A percentile compares a stretch with the other conserved stretches of the same genome.
phyloP scores from a whole-genome alignment of 2,329 filamentous ascomycete genomes.

The Talaromyces rugulosus region DNA sequence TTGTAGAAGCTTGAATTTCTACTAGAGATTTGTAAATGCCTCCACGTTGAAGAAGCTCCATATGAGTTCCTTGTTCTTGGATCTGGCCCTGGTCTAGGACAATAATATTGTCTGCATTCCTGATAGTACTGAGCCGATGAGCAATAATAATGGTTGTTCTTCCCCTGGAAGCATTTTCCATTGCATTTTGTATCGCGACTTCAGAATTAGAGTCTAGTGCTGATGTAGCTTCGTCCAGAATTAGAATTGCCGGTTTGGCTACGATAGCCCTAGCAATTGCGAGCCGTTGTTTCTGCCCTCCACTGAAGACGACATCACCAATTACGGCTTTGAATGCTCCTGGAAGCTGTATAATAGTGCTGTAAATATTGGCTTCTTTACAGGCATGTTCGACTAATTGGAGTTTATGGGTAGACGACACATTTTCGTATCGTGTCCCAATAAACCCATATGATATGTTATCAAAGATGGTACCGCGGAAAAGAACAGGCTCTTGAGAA shows the following conservation, averaged over 20 bases:
- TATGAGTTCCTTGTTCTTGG: conserved; percentile 86
- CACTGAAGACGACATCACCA: conserved; percentile 85
- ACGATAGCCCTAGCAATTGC: conserved; percentile 89
- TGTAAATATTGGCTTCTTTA: conserved; percentile 21
- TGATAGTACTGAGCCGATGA: conserved; percentile 91
- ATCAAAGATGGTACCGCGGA: conserved; percentile 50
- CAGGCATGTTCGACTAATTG: conserved; percentile 26
- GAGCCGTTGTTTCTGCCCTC: conserved; percentile 95
- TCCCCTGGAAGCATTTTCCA: conserved; percentile 78
- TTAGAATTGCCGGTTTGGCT: conserved; percentile 82
- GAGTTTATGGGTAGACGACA: conserved; percentile 22
- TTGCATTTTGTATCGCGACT: conserved; percentile 85
- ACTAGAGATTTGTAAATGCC: not conserved
- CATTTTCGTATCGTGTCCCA: conserved; percentile 23
- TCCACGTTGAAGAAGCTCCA: not conserved
- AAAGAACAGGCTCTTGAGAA: conserved; percentile 49
- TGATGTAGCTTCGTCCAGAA: conserved; percentile 92
- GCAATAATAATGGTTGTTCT: conserved; percentile 95
- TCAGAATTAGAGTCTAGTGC: conserved; percentile 95
- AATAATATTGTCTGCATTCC: conserved; percentile 89
- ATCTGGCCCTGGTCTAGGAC: conserved; percentile 82
- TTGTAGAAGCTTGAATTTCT: not conserved
- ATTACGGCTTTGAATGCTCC: conserved; percentile 91
- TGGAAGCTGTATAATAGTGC: conserved; percentile 51
- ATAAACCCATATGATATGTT: conserved; percentile 50